A percentile compares a stretch with the other conserved stretches of the same genome.
Evolutionary conservation across 441 rosid species (phyloP).

Genomic region (Capsella rubella): DNA sequence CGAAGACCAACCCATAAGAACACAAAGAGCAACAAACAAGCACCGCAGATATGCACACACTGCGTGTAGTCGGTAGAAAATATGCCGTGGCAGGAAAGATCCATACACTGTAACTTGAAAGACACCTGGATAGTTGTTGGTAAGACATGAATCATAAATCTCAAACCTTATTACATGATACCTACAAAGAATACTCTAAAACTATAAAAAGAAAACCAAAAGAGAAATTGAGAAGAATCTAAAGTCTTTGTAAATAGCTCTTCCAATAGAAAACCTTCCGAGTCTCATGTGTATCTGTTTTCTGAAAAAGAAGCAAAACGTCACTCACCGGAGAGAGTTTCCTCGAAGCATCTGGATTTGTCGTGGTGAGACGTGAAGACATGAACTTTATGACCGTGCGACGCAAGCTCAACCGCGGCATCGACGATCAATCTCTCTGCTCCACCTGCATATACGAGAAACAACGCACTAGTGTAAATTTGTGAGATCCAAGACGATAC

Average conservation of each 20-base stretch:
- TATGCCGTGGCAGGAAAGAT: constrained; percentile 81
- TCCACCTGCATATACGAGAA: constrained; percentile 62
- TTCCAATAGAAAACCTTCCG: neutral
- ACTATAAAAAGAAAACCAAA: too few species aligned
- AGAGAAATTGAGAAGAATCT: too few species aligned
- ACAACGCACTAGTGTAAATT: neutral
- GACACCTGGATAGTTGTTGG: constrained; percentile 54
- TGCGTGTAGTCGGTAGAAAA: constrained; percentile 86
- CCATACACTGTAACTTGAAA: constrained; percentile 87
- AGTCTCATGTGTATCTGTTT: neutral
- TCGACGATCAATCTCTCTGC: constrained; percentile 96
- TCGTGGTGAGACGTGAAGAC: constrained; percentile 93
- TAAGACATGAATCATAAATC: constrained; percentile 10
- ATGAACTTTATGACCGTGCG: constrained; percentile 82
- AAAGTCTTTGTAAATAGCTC: neutral
- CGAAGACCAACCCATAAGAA: constrained; percentile 75
- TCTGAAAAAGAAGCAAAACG: constrained; percentile 11
- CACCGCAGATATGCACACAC: constrained; percentile 87
- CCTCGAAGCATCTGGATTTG: constrained; percentile 85
- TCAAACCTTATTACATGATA: neutral
- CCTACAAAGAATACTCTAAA: too few species aligned
- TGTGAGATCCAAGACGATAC: neutral
- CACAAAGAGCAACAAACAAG: constrained; percentile 80
- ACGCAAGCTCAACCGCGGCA: constrained; percentile 86
- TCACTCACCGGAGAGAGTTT: constrained; percentile 72